A percentile compares a stretch with the other conserved stretches of the same genome.
Conservation (phyloP, 1,139 yeast genomes). For the Sugiyamaella grinbergsii region DNA sequence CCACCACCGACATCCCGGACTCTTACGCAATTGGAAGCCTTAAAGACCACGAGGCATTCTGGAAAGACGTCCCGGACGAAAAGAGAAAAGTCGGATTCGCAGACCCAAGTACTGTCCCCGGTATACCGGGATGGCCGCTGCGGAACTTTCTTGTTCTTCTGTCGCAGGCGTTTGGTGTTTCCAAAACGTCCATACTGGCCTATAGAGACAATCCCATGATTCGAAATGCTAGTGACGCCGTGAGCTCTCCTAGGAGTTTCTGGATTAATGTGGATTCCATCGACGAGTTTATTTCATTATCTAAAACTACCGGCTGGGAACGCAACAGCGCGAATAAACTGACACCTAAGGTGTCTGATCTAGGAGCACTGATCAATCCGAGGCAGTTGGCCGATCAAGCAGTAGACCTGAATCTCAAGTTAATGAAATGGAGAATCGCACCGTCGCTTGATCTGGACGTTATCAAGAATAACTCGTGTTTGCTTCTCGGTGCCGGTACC, state of each 20-base stretch:
- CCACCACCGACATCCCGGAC: conserved; percentile 24
- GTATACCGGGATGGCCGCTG: conserved; percentile 60
- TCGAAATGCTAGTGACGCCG: conserved; percentile 14
- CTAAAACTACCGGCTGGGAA: conserved; percentile 83
- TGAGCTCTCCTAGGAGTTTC: conserved; percentile 27
- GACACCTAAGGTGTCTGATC: conserved; percentile 79
- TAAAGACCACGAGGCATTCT: conserved; percentile 29
- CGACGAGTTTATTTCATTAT: conserved; percentile 13
- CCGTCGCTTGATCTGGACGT: conserved; percentile 74
- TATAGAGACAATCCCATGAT: conserved; percentile 31
- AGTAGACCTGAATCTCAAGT: conserved; percentile 80
- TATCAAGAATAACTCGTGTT: conserved; percentile 60
- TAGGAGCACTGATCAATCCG: conserved; percentile 81
- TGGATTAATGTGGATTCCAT: conserved; percentile 35
- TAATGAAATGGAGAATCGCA: conserved; percentile 96
- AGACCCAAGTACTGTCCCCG: conserved; percentile 58
- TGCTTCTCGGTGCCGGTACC: conserved; percentile 95
- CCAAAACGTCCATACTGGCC: conserved; percentile 47
- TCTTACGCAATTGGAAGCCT: conserved; percentile 38
- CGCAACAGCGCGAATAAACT: conserved; percentile 69
- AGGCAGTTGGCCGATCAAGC: conserved; percentile 83
- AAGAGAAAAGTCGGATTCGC: conserved; percentile 51
- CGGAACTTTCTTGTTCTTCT: conserved; percentile 67
- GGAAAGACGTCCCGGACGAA: conserved; percentile 22
- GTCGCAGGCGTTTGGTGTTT: conserved; percentile 45